Evolutionary conservation across 2,329 filamentous ascomycete genomes (phyloP), one percentile per base, ranked within the genome.

Genomic region (Talaromyces sp.): DNA sequence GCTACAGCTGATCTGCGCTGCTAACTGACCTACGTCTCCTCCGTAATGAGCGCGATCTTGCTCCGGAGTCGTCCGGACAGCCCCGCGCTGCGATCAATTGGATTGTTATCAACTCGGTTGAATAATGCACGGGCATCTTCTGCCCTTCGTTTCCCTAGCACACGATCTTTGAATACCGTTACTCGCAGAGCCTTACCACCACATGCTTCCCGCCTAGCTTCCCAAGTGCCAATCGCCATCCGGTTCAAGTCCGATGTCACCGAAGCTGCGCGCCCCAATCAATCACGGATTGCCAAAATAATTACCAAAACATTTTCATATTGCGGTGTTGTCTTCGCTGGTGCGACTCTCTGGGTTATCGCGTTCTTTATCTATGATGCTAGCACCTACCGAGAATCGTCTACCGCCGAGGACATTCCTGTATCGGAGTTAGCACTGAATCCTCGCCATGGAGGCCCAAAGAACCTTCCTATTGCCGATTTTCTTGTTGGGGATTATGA

Each of bases 321-420:
- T 64, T 73, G 90, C 19, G 94, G 94, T 35, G 86, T 89, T 53
- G 89, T 93, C 45, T 81, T 94, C 33, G 78, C 87, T 7, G 80
- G 93, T 46, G 71, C 89, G 49, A 86, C 88, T 30, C 76, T 82
- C 3, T 80, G 89, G 5, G 81, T 97, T 6, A 74, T 91, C 17
- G 88, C 81, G 44, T 97, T 99, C 80, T 99, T 99, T 75, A 64
- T 94, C 63, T 99, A 96, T 76, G 94, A 99, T 77, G 88, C 92
- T 9, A 88, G 86, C 43, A 99, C 94, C 13, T 99, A 99, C 77
- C 86, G 84, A 54, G 88, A 91, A 59, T 80, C 87, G 42, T 76
- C 83, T 2, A 83, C 80, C 6, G 80, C 82, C 22, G 77, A 79
- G 59, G 92, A 97, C 63, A 86, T 96, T 52, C 82, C 87, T 45